Conservation (phyloP, 257 asterid genomes). For the Solanum phureja region DNA sequence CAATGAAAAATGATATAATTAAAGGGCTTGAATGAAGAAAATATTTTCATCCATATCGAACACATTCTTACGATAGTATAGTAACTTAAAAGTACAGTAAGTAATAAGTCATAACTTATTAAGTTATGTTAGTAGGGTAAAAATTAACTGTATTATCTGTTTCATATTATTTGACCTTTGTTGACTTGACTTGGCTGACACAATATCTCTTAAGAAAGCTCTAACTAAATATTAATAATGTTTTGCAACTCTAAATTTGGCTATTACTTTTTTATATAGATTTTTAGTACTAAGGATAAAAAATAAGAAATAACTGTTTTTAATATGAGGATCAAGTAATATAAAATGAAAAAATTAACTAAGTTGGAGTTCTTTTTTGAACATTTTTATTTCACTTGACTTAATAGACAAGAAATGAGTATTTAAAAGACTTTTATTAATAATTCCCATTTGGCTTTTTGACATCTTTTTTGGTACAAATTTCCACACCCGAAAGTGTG, state of each 20-base stretch:
- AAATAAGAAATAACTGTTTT: too few species aligned
- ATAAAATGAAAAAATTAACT: too few species aligned
- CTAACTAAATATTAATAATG: background rate
- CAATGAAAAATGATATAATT: background rate
- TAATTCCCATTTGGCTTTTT: background rate
- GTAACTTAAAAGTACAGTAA: background rate
- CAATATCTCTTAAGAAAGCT: background rate
- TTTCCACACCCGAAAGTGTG: background rate
- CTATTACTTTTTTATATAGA: too few species aligned
- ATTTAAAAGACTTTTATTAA: background rate
- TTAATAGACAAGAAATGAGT: background rate
- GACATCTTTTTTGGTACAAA: background rate
- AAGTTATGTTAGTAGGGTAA: background rate
- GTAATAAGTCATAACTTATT: background rate
- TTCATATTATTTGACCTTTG: background rate
- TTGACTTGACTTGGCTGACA: background rate
- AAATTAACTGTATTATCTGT: background rate
- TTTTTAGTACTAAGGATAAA: too few species aligned
- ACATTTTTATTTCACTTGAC: background rate
- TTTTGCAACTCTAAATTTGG: too few species aligned
- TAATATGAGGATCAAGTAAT: too few species aligned
- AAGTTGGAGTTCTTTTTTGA: background rate
- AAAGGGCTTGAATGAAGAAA: background rate
- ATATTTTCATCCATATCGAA: too few species aligned
- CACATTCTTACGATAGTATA: too few species aligned